Percentiles rank a stretch among this genome's conserved stretches.
These are phyloP conservation scores for Melanopsichium pennsylvanicum DNA, from an alignment of 1,284 basidiomycete genomes.

Conservation along the genomic window DNA sequence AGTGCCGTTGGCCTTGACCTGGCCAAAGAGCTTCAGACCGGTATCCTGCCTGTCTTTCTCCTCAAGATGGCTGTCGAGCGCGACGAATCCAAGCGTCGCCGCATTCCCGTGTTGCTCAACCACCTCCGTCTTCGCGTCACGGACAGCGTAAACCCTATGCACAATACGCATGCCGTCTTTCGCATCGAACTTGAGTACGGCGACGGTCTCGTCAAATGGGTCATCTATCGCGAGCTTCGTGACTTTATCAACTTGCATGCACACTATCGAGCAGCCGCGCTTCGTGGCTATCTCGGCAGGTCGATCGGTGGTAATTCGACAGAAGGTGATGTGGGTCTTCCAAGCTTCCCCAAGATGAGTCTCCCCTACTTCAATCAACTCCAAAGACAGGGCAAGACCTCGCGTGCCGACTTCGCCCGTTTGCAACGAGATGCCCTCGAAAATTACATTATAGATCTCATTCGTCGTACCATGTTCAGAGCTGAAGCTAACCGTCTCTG, in stretches of 20 bases:
- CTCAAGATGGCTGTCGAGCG: constrained; percentile 88
- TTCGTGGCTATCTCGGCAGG: constrained; percentile 56
- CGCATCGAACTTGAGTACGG: constrained; percentile 96
- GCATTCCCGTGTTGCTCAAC: constrained; percentile 87
- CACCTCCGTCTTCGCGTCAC: constrained; percentile 82
- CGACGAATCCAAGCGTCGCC: constrained; percentile 83
- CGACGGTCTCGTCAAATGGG: constrained; percentile 88
- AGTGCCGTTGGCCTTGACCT: constrained; percentile 36
- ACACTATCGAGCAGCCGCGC: constrained; percentile 81
- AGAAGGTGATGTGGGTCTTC: constrained; percentile 73
- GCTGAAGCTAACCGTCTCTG: constrained; percentile 89
- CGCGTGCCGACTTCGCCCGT: constrained; percentile 77
- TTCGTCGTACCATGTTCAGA: constrained; percentile 86
- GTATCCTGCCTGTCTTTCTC: constrained; percentile 47
- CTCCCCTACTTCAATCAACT: constrained; percentile 85
- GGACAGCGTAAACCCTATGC: constrained; percentile 82
- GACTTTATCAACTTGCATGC: constrained; percentile 91
- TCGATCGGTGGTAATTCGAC: constrained; percentile 40
- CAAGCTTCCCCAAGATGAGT: constrained; percentile 87
- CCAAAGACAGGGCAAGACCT: constrained; percentile 62
- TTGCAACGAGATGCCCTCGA: constrained; percentile 83
- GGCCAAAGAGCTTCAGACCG: constrained; percentile 47
- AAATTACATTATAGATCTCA: constrained; percentile 86
- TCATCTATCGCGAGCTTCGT: constrained; percentile 90
- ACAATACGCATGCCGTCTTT: constrained; percentile 81